These are phyloP conservation scores for Mycena sp. DNA, from an alignment of 1,284 basidiomycete species.

Conservation along the genomic window DNA sequence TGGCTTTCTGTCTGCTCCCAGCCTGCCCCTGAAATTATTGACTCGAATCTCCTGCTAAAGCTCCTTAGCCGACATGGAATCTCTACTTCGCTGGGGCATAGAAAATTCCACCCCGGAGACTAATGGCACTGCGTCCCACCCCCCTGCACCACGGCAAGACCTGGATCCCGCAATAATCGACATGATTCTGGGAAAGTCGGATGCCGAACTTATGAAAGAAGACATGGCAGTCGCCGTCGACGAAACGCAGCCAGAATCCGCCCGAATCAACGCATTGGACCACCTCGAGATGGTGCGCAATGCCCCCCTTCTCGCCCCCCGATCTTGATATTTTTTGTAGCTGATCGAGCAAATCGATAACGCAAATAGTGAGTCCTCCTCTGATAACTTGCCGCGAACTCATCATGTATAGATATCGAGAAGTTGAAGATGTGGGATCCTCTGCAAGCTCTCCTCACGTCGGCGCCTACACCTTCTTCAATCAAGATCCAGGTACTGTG, in stretches of 20 bases:
- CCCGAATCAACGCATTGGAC: conserved; percentile 85
- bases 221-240: conserved; percentile 82
- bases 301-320: neutral
- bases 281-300: conserved; percentile 92
- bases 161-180: conserved; percentile 87
- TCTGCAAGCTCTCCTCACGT: conserved; percentile 73
- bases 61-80: conserved; percentile 60
- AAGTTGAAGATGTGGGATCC: conserved; percentile 90
- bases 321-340: conserved; percentile 49
- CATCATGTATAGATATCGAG: conserved; percentile 70
- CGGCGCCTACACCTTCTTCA: conserved; percentile 62
- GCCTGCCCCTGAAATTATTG: neutral
- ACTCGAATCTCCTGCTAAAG: too few species aligned
- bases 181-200: conserved; percentile 86
- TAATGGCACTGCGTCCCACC: conserved; percentile 39
- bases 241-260: conserved; percentile 65
- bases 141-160: conserved; percentile 52
- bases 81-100: conserved; percentile 79
- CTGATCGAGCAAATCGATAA: conserved; percentile 96
- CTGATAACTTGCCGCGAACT: neutral
- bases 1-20: neutral
- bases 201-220: conserved; percentile 90
- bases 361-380: conserved; percentile 80
- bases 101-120: conserved; percentile 68
- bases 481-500: conserved; percentile 85